phyloP scores from a whole-genome alignment of 2,329 filamentous ascomycete genomes.

The Alternaria hordeiaustralica region DNA sequence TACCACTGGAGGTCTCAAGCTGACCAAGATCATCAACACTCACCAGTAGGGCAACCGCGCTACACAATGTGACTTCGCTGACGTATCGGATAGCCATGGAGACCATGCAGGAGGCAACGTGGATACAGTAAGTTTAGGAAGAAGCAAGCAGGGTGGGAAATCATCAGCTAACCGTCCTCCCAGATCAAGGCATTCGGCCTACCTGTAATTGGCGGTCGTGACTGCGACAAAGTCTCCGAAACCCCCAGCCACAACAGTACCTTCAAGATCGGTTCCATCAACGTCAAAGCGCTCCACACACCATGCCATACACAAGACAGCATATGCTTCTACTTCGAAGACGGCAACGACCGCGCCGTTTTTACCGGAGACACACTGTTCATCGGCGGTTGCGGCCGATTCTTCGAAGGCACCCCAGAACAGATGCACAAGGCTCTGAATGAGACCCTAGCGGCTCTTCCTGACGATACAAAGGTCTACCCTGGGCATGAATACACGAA shows the following conservation, averaged over 20 bases:
- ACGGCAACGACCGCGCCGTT: conserved; percentile 76
- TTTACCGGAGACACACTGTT: conserved; percentile 98
- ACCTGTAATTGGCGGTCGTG: conserved; percentile 83
- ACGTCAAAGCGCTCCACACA: conserved; percentile 87
- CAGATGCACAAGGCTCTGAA: conserved; percentile 94
- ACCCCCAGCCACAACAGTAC: conserved; percentile 77
- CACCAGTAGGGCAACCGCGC: conserved; percentile 74
- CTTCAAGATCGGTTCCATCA: conserved; percentile 84
- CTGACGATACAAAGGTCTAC: conserved; percentile 91
- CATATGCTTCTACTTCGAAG: conserved; percentile 92
- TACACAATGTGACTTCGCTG: neutral
- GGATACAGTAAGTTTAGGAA: conserved; percentile 67
- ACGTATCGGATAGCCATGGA: conserved; percentile 70
- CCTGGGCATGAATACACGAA: conserved; percentile 99
- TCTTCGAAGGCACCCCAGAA: conserved; percentile 88
- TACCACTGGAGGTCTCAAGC: conserved; percentile 74
- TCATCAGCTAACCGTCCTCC: neutral
- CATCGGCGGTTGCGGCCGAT: conserved; percentile 91
- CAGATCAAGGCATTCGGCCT: conserved; percentile 68
- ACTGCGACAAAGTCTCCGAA: conserved; percentile 80
- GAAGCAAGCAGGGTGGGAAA: neutral
- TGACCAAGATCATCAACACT: conserved; percentile 92
- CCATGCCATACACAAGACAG: conserved; percentile 98
- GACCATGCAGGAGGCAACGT: conserved; percentile 94
- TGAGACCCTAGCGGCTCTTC: conserved; percentile 77